These are phyloP conservation scores for Botrytis aclada DNA, from an alignment of 2,329 filamentous ascomycete genomes.

Conservation along the genomic window DNA sequence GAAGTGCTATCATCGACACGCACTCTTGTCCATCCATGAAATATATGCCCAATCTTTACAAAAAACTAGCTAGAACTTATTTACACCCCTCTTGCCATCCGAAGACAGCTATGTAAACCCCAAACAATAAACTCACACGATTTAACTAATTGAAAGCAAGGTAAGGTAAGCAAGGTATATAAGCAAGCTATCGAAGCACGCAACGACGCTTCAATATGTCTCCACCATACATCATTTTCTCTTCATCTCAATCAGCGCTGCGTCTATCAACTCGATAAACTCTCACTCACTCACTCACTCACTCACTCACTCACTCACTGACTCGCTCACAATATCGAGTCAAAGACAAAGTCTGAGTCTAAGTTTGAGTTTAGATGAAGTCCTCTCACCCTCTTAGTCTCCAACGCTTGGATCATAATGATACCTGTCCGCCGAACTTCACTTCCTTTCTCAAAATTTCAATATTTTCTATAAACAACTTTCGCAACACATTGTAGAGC, in stretches of 20 bases:
- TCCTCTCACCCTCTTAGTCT: background rate
- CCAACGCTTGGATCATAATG: background rate
- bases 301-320: too few species aligned
- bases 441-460: background rate
- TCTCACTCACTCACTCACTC: background rate
- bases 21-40: background rate
- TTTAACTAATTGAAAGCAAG: background rate
- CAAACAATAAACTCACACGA: too few species aligned
- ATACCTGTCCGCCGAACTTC: background rate
- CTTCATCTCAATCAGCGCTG: background rate
- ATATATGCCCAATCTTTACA: background rate
- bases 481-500: fast-evolving
- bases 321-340: background rate
- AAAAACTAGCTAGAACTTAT: background rate
- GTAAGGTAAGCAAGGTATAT: too few species aligned
- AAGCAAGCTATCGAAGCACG: background rate
- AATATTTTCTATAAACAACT: background rate
- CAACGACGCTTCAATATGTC: fast-evolving
- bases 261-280: background rate
- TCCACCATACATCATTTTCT: background rate
- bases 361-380: background rate
- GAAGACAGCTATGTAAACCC: too few species aligned
- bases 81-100: background rate
- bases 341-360: background rate
- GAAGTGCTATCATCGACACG: background rate